phyloP scores from a whole-genome alignment of 345 rosid species.

The Turritis glabra region DNA sequence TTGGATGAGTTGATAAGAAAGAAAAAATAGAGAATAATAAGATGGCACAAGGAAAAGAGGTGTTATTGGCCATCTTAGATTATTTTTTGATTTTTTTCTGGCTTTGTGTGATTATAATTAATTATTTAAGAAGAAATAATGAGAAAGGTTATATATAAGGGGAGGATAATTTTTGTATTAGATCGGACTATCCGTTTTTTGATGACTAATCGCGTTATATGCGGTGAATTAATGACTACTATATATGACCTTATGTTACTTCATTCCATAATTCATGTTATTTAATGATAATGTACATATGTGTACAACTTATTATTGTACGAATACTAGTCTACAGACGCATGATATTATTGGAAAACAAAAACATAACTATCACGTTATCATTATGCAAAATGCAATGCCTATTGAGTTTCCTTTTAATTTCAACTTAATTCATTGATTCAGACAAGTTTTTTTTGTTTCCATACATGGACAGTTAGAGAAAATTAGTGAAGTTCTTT shows the following conservation, averaged over 20 bases:
- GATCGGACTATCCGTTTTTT: constrained; percentile 29
- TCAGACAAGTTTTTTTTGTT: not conserved
- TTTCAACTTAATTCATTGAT: not conserved
- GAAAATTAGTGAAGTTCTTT: not conserved
- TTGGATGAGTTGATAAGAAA: constrained; percentile 17
- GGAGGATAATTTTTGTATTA: not conserved
- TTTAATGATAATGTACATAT: constrained; percentile 10
- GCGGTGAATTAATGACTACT: constrained; percentile 25
- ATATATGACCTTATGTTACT: not conserved
- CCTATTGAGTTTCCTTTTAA: not conserved
- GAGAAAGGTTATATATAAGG: constrained; percentile 9
- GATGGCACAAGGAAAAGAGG: constrained; percentile 2
- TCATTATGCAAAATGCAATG: not conserved
- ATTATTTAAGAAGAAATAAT: not conserved
- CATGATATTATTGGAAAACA: not conserved
- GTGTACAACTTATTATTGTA: not conserved
- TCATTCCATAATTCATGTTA: not conserved
- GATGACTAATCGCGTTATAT: constrained; percentile 32
- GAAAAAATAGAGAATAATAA: constrained; percentile 9
- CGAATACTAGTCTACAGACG: no score
- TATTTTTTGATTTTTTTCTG: not conserved
- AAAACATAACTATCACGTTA: no score
- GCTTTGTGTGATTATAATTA: constrained; percentile 11
- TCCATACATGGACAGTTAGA: not conserved
- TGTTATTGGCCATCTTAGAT: constrained; percentile 25